phyloP scores from a whole-genome alignment of 352 stramenopile genomes.

The Elongisporangium anandrum region DNA sequence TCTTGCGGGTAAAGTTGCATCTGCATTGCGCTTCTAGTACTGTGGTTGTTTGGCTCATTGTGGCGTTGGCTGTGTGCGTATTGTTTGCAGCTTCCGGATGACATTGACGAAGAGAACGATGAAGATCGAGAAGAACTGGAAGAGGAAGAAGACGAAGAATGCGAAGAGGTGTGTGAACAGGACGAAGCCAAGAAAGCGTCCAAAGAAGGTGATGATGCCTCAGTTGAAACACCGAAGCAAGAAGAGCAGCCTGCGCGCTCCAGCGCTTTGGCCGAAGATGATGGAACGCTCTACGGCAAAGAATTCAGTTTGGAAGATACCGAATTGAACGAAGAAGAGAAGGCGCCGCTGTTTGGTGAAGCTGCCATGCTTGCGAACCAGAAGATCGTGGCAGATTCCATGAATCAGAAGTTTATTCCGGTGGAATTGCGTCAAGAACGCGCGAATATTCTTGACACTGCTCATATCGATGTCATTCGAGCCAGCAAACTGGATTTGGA shows the following conservation, averaged over 20 bases:
- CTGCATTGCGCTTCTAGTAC: not conserved
- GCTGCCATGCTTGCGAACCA: constrained; percentile 56
- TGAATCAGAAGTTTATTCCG: constrained; percentile 80
- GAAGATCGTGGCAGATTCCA: constrained; percentile 76
- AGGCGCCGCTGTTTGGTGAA: constrained; percentile 50
- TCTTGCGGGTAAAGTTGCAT: constrained; percentile 40
- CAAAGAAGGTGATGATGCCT: constrained; percentile 49
- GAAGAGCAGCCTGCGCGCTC: constrained; percentile 60
- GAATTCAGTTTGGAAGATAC: constrained; percentile 56
- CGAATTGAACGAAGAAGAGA: constrained; percentile 46
- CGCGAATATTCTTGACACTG: constrained; percentile 58
- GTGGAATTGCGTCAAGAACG: constrained; percentile 53
- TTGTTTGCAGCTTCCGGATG: constrained; percentile 39
- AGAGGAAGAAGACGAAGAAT: constrained; percentile 35
- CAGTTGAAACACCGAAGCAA: constrained; percentile 11
- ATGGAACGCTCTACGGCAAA: constrained; percentile 80
- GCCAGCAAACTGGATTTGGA: constrained; percentile 76
- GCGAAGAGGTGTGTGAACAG: constrained; percentile 22
- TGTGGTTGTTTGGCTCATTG: not conserved
- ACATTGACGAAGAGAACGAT: constrained; percentile 22
- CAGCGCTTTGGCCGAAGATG: constrained; percentile 67
- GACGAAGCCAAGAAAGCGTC: constrained; percentile 29
- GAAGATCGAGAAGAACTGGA: constrained; percentile 15
- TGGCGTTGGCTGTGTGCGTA: constrained; percentile 6
- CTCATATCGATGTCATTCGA: constrained; percentile 80